Conservation (phyloP, 1,284 basidiomycete species). For the Abortiporus biennis region DNA sequence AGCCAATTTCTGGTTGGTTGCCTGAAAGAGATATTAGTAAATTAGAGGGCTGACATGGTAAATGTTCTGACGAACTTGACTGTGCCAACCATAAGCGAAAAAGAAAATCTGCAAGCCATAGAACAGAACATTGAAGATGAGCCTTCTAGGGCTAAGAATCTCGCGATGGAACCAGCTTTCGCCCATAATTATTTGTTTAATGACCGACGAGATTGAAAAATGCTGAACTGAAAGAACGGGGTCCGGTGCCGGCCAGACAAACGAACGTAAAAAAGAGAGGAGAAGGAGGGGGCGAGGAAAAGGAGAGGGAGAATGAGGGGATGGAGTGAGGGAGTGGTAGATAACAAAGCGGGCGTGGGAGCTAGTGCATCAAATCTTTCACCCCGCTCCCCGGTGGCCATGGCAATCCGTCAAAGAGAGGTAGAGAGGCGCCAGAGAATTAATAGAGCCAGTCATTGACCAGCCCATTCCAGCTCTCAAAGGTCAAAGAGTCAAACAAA, state of each 20-base stretch:
- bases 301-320: conserved; percentile 15
- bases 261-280: conserved; percentile 23
- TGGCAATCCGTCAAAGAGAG: conserved; percentile 11
- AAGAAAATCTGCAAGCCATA: conserved; percentile 66
- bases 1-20: conserved; percentile 53
- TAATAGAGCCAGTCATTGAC: no score
- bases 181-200: conserved; percentile 38
- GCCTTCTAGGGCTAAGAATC: conserved; percentile 54
- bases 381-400: conserved; percentile 17
- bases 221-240: conserved; percentile 25
- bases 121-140: conserved; percentile 71
- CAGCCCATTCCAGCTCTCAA: no score
- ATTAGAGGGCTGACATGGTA: not conserved
- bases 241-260: conserved; percentile 50
- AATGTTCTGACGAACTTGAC: conserved; percentile 45
- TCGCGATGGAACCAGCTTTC: conserved; percentile 69
- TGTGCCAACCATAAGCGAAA: conserved; percentile 78
- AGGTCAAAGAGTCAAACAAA: no score
- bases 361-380: conserved; percentile 8
- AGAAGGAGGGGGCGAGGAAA: conserved; percentile 18
- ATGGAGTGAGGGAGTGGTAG: conserved; percentile 12
- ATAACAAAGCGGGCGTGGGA: conserved; percentile 10
- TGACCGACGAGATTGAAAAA: conserved; percentile 16
- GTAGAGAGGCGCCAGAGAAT: no score
- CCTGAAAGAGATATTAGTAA: conserved; percentile 31